Evolutionary conservation across 495 filamentous ascomycete species (phyloP), one percentile per base, ranked within the genome.

Genomic region (Tuber aestivum): DNA sequence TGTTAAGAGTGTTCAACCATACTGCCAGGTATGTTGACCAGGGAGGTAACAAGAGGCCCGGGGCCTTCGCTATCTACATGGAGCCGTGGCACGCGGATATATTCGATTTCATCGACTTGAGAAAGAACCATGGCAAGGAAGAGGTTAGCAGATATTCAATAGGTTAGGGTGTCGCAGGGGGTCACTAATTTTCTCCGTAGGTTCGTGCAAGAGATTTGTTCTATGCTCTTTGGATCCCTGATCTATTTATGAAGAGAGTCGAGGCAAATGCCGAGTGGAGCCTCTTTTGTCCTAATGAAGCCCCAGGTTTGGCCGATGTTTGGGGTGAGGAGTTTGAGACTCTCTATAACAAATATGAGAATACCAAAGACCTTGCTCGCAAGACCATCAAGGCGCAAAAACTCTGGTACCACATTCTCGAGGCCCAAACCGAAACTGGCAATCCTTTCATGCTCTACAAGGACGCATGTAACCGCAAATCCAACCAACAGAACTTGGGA

Each of bases 381-480:
- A 91, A 91, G 85, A 97, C 91, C 48, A 86, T 99, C 84, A 95
- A 97, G 86, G 95, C 95, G 70, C 95, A 99, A 87, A 97, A 98
- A 88, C 92, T 99, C 70, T 99, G 95, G 95, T 97, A 97, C 84
- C 92, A 94, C 73, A 97, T 99, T 77, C 89, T 99, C 61, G 95
- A 99, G 85, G 91, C 96, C 75, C 95, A 99, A 87, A 97, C 94
- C 42, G 95, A 99, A 89, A 99, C 95, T 61, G 95, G 95, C 75
- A 97, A 97, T 86, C 95, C 95, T 69, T 99, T 96, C 87, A 98
- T 99, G 92, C 90, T 97, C 74, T 99, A 99, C 91, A 99, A 99
- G 87, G 95, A 99, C 85, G 89, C 92, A 79, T 95, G 93, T 88
- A 99, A 99, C 88, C 89, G 90, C 81, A 99, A 99, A 90, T 97